Evolutionary conservation across 371 early-diverging fungal species (phyloP).

Genomic region (Haplosporangium sp.): DNA sequence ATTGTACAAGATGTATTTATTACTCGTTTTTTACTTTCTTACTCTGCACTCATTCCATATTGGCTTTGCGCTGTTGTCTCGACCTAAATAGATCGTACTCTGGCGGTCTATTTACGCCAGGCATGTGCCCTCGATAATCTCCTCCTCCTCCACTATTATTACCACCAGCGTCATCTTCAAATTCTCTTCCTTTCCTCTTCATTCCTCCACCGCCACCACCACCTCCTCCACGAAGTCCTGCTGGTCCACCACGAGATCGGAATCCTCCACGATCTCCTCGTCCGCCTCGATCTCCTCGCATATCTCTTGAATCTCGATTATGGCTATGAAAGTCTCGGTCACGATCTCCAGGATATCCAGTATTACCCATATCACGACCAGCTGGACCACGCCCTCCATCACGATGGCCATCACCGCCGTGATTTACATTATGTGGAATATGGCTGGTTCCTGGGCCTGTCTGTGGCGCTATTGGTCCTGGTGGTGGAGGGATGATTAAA

Average conservation of each 20-base stretch:
- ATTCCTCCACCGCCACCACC: conserved; percentile 56
- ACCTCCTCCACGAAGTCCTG: conserved; percentile 38
- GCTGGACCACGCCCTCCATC: conserved; percentile 33
- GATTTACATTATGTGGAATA: conserved; percentile 25
- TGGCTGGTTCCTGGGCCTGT: conserved; percentile 15
- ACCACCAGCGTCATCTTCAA: conserved; percentile 62
- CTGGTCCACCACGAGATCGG: conserved; percentile 45
- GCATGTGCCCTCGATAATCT: conserved; percentile 36
- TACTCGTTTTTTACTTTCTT: background rate
- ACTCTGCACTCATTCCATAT: conserved; percentile 32
- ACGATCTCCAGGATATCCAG: conserved; percentile 27
- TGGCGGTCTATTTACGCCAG: conserved; percentile 69
- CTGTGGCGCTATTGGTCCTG: conserved; percentile 13
- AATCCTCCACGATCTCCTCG: conserved; percentile 56
- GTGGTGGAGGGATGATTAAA: conserved; percentile 37
- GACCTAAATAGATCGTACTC: conserved; percentile 71
- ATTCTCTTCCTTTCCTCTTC: conserved; percentile 64
- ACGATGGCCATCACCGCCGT: conserved; percentile 37
- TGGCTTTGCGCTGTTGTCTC: conserved; percentile 65
- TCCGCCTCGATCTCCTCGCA: conserved; percentile 17
- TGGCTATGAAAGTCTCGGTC: conserved; percentile 32
- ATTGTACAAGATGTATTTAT: background rate
- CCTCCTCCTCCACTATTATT: conserved; percentile 33
- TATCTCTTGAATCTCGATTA: conserved; percentile 24
- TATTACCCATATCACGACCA: conserved; percentile 48